phyloP scores from a whole-genome alignment of 768 basidiomycete species.

The Coprinopsis cinerea region DNA sequence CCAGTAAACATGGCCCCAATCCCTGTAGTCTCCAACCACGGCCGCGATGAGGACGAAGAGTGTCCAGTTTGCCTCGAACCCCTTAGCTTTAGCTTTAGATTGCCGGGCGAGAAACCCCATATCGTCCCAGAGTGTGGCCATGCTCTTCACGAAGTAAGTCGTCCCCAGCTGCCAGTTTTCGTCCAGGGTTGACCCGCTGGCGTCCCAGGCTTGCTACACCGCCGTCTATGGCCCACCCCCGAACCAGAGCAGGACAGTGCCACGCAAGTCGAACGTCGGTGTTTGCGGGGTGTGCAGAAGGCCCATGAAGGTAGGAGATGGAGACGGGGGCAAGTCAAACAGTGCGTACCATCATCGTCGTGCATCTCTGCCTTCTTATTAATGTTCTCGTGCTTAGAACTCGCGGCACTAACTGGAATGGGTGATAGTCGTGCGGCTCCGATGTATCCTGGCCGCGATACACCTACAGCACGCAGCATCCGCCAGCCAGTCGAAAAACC shows the following conservation, averaged over 20 bases:
- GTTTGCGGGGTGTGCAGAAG: slow-evolving; percentile 96
- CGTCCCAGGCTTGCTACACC: slow-evolving; percentile 83
- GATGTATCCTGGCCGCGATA: slow-evolving; percentile 68
- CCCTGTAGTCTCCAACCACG: slow-evolving; percentile 66
- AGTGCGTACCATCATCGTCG: slow-evolving; percentile 47
- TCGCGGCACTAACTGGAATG: slow-evolving; percentile 91
- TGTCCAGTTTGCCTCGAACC: slow-evolving; percentile 98
- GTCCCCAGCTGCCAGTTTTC: slow-evolving; percentile 17
- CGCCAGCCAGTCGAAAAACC: slow-evolving; percentile 32
- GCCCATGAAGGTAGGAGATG: slow-evolving; percentile 93
- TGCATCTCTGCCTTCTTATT: background rate
- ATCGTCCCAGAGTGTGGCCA: slow-evolving; percentile 98
- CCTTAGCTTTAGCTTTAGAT: slow-evolving; percentile 84
- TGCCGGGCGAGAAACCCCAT: slow-evolving; percentile 96
- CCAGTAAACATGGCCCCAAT: slow-evolving; percentile 58
- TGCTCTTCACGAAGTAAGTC: slow-evolving; percentile 90
- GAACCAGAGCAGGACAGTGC: slow-evolving; percentile 45
- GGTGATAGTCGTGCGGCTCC: slow-evolving; percentile 50
- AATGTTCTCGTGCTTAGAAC: slow-evolving; percentile 45
- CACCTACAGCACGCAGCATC: slow-evolving; percentile 39
- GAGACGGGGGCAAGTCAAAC: slow-evolving; percentile 80
- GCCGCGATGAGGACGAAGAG: slow-evolving; percentile 74
- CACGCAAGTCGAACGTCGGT: slow-evolving; percentile 76
- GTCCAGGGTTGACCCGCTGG: slow-evolving; percentile 2
- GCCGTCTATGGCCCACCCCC: slow-evolving; percentile 92